phyloP scores from a whole-genome alignment of 148 eudicot species.

The Oxyria digyna region DNA sequence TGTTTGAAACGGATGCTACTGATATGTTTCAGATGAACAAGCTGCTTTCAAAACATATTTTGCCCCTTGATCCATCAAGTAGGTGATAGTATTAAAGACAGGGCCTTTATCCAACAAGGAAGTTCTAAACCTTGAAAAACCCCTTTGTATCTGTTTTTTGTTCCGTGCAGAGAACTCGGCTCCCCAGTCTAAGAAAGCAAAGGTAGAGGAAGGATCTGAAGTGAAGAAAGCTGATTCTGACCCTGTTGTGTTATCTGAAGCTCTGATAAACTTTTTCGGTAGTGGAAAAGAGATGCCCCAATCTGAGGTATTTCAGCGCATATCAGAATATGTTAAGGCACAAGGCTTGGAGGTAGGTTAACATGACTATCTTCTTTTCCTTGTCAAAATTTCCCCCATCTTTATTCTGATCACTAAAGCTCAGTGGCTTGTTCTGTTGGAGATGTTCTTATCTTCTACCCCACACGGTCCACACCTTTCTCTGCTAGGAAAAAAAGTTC shows the following conservation, averaged over 20 bases:
- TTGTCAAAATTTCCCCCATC: neutral
- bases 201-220: conserved; percentile 22
- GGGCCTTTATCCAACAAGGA: too few species aligned
- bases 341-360: conserved; percentile 31
- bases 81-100: neutral
- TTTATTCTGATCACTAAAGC: neutral
- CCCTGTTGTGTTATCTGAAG: conserved; percentile 27
- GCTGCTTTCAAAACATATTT: conserved; percentile 34
- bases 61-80: conserved; percentile 26
- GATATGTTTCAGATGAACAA: conserved; percentile 49
- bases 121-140: conserved; percentile 1
- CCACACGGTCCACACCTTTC: neutral
- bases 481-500: neutral
- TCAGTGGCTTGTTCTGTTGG: too few species aligned
- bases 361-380: neutral
- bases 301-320: conserved; percentile 23
- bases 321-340: conserved; percentile 29
- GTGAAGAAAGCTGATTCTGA: conserved; percentile 20
- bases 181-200: conserved; percentile 26
- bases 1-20: conserved; percentile 38
- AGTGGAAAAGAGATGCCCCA: conserved; percentile 30
- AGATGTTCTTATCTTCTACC: neutral
- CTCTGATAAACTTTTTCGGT: conserved; percentile 33
- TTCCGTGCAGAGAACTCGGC: conserved; percentile 20
- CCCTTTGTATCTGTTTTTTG: conserved; percentile 10